A percentile compares a stretch with the other conserved stretches of the same genome.
These are phyloP conservation scores for Solanum rostratum DNA, from an alignment of 257 asterid species.

Conservation along the genomic window DNA sequence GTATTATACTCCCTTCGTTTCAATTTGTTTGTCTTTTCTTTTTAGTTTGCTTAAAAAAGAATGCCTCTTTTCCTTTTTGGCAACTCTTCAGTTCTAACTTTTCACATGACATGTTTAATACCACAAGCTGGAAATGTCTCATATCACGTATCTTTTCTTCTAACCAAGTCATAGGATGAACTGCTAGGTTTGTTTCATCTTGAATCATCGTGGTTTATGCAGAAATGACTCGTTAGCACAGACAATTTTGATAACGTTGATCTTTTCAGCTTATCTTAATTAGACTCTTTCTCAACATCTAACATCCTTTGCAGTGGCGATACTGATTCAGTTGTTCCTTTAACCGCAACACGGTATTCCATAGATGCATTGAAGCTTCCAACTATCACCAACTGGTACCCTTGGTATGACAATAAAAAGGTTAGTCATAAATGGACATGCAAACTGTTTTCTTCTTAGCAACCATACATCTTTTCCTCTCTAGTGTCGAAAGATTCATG, in stretches of 20 bases:
- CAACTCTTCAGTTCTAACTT: no score
- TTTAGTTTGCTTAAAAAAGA: no score
- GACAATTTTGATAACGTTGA: background rate
- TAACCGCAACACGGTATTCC: slow-evolving; percentile 95
- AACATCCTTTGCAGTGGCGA: slow-evolving; percentile 55
- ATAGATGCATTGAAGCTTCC: slow-evolving; percentile 89
- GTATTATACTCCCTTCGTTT: background rate
- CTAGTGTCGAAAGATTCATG: background rate
- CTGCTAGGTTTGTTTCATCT: background rate
- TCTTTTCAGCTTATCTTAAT: background rate
- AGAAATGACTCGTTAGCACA: background rate
- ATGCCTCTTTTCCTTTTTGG: no score
- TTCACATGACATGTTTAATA: no score
- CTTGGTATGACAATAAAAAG: slow-evolving; percentile 82
- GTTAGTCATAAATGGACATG: slow-evolving; percentile 21
- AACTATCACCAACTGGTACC: slow-evolving; percentile 64
- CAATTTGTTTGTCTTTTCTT: no score
- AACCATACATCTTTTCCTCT: background rate
- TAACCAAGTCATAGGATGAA: background rate
- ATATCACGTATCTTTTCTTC: background rate
- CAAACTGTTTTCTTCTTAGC: background rate
- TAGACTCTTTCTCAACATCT: background rate
- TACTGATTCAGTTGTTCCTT: slow-evolving; percentile 87
- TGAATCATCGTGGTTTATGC: background rate
- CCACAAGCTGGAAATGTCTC: background rate